Evolutionary conservation across 164 flowering plant genomes (phyloP).

Genomic region (Akebia trifoliata): DNA sequence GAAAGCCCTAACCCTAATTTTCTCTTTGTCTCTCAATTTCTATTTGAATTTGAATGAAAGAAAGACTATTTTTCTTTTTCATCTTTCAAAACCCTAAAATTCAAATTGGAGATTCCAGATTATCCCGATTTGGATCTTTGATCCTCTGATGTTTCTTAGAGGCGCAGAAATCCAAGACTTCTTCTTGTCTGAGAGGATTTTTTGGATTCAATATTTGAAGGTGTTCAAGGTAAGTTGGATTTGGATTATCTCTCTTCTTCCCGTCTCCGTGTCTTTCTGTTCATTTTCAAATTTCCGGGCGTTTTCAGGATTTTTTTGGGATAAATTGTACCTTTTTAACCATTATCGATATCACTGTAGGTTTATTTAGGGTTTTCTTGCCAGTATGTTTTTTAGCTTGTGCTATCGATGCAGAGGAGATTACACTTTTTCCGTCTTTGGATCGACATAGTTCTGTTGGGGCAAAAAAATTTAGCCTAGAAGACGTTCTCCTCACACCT

Average conservation of each 20-base stretch:
- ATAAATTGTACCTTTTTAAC: neutral
- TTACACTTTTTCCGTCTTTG: too few species aligned
- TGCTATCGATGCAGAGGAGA: too few species aligned
- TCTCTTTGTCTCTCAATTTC: neutral
- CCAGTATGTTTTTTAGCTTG: too few species aligned
- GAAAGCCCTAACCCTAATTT: neutral
- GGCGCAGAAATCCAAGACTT: neutral
- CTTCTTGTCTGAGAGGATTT: neutral
- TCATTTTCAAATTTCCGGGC: neutral
- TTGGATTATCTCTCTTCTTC: neutral
- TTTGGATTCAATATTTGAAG: neutral
- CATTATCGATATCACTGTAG: too few species aligned
- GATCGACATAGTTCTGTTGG: too few species aligned
- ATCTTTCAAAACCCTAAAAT: neutral
- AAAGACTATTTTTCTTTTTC: neutral
- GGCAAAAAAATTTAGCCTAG: too few species aligned
- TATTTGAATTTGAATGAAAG: neutral
- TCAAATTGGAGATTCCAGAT: neutral
- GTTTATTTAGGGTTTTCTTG: too few species aligned
- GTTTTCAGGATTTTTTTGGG: neutral
- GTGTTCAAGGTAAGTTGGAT: slow-evolving; percentile 5
- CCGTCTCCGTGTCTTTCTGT: neutral
- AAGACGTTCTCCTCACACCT: too few species aligned
- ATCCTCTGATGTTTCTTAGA: neutral
- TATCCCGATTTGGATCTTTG: neutral